These are phyloP conservation scores for Xylariaceae sp. DNA, from an alignment of 2,329 filamentous ascomycete species.

Conservation along the genomic window DNA sequence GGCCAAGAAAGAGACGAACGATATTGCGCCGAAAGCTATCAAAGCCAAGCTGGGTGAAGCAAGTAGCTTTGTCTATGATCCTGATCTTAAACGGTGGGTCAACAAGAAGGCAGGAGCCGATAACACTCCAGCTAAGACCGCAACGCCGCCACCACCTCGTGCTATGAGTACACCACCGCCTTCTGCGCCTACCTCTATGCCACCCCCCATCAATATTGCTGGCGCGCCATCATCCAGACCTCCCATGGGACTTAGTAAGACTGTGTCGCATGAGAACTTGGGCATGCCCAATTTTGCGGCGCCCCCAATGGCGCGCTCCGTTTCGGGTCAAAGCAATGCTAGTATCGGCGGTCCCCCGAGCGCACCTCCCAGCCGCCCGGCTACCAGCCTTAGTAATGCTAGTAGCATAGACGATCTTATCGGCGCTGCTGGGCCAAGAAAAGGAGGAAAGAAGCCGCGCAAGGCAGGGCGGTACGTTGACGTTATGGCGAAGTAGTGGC, in stretches of 20 bases:
- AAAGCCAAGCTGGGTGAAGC: slow-evolving; percentile 91
- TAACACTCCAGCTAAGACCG: slow-evolving; percentile 53
- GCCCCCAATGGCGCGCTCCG: slow-evolving; percentile 45
- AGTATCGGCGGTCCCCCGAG: slow-evolving; percentile 33
- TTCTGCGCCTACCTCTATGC: slow-evolving; percentile 36
- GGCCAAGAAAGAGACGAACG: slow-evolving; percentile 58
- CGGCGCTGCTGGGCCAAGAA: slow-evolving; percentile 67
- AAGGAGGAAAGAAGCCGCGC: slow-evolving; percentile 65
- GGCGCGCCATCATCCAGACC: slow-evolving; percentile 22
- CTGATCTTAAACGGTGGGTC: slow-evolving; percentile 95
- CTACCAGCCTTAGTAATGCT: slow-evolving; percentile 84
- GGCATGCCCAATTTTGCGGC: slow-evolving; percentile 25
- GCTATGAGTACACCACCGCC: slow-evolving; percentile 52
- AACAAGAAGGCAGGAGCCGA: slow-evolving; percentile 85
- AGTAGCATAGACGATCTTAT: slow-evolving; percentile 92
- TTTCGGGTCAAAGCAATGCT: slow-evolving; percentile 43
- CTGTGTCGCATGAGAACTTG: slow-evolving; percentile 36
- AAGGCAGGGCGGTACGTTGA: slow-evolving; percentile 90
- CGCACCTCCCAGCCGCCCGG: slow-evolving; percentile 63
- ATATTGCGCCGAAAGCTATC: slow-evolving; percentile 63
- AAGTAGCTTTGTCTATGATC: slow-evolving; percentile 89
- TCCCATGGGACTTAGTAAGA: slow-evolving; percentile 31
- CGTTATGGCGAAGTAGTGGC: slow-evolving; percentile 73
- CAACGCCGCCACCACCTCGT: slow-evolving; percentile 76
- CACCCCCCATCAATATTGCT: slow-evolving; percentile 17